Evolutionary conservation across 2,329 filamentous ascomycete genomes (phyloP).

Genomic region (Diaporthe sp.): DNA sequence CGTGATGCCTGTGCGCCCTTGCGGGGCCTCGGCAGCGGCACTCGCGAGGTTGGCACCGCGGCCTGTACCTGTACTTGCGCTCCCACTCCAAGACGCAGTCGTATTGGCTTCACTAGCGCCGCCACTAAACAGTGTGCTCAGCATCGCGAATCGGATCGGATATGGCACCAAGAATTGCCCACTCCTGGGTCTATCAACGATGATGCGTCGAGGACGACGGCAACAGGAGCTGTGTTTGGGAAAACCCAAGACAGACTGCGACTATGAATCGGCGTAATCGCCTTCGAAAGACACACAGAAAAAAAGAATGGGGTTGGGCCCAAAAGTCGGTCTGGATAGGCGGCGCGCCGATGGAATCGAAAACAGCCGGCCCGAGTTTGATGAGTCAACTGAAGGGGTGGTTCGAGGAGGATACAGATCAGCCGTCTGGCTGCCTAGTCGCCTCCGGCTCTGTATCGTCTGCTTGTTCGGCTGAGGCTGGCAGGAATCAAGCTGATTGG

Average conservation of each 20-base stretch:
- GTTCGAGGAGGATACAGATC: background rate
- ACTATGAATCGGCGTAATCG: background rate
- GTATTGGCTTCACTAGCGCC: conserved; percentile 31
- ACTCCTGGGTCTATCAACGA: background rate
- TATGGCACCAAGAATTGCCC: conserved; percentile 23
- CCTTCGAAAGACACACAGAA: background rate
- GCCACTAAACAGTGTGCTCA: conserved; percentile 37
- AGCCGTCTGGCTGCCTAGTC: conserved; percentile 1
- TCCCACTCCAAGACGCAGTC: conserved; percentile 13
- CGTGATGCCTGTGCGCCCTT: conserved; percentile 29
- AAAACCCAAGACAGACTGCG: background rate
- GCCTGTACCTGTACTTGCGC: conserved; percentile 28
- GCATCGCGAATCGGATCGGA: conserved; percentile 37
- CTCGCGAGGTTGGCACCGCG: conserved; percentile 28
- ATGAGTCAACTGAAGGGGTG: background rate
- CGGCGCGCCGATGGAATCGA: conserved; percentile 16
- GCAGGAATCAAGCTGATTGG: background rate
- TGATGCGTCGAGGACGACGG: conserved; percentile 2
- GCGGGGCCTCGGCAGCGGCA: conserved; percentile 36
- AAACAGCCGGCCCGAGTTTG: background rate
- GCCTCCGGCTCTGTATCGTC: background rate
- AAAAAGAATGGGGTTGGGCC: background rate
- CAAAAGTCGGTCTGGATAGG: conserved; percentile 9
- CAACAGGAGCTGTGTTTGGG: background rate
- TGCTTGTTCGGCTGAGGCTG: background rate